Conservation (phyloP, 108 stramenopile genomes). For the Nitzschia sp. region DNA sequence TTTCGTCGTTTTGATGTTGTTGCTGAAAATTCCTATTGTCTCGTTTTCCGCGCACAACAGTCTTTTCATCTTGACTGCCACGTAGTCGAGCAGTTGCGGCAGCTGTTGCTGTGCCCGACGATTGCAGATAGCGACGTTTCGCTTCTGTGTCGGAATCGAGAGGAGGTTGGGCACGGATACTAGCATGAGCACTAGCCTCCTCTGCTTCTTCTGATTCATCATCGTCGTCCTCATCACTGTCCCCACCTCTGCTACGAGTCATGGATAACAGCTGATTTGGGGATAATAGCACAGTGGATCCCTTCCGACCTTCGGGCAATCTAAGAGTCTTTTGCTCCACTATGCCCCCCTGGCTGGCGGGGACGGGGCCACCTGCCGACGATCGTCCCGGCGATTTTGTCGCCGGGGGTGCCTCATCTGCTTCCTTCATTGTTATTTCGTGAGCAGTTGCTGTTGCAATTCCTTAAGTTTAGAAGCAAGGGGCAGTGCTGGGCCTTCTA, state of each 20-base stretch:
- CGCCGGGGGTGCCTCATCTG: too few relatives aligned
- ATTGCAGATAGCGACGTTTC: not conserved
- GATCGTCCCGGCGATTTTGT: too few relatives aligned
- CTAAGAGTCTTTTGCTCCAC: conserved; percentile 9
- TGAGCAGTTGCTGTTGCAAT: too few relatives aligned
- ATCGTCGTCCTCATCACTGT: not conserved
- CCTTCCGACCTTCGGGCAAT: not conserved
- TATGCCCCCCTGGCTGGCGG: too few relatives aligned
- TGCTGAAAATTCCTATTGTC: not conserved
- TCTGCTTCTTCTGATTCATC: not conserved
- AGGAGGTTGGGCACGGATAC: not conserved
- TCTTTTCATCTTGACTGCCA: not conserved
- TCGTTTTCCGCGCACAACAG: not conserved
- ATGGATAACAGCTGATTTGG: conserved; percentile 4
- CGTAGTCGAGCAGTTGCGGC: not conserved
- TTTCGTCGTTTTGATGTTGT: too few relatives aligned
- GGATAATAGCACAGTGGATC: not conserved
- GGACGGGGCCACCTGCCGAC: too few relatives aligned
- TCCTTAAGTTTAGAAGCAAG: too few relatives aligned
- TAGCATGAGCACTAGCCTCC: not conserved
- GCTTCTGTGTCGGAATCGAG: not conserved
- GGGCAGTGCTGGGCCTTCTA: too few relatives aligned
- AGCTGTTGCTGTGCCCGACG: not conserved
- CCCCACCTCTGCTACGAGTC: not conserved
- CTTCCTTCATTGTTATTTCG: too few relatives aligned